phyloP scores from a whole-genome alignment of 345 rosid genomes.

The Citrus hindsii region DNA sequence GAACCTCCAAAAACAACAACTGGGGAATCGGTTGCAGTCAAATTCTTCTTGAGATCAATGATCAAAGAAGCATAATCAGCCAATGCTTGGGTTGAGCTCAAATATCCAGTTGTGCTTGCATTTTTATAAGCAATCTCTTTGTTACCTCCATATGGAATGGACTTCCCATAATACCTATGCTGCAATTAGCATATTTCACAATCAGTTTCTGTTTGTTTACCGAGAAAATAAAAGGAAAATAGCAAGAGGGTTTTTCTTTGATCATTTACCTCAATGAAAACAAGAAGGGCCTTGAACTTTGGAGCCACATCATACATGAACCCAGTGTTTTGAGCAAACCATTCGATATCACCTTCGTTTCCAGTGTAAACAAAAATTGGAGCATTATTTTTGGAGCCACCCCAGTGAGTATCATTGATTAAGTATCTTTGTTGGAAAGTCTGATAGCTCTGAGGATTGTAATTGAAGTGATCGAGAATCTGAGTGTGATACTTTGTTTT shows the following conservation, averaged over 20 bases:
- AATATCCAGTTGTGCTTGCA: slow-evolving; percentile 44
- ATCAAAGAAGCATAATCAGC: slow-evolving; percentile 59
- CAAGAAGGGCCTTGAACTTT: slow-evolving; percentile 48
- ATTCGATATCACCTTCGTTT: slow-evolving; percentile 60
- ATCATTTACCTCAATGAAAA: slow-evolving; percentile 51
- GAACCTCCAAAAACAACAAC: slow-evolving; percentile 72
- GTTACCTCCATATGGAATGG: slow-evolving; percentile 54
- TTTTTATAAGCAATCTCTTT: slow-evolving; percentile 43
- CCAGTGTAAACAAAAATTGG: slow-evolving; percentile 63
- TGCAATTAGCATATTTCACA: slow-evolving; percentile 20
- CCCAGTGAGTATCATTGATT: slow-evolving; percentile 46
- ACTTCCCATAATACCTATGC: slow-evolving; percentile 63
- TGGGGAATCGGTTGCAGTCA: slow-evolving; percentile 53
- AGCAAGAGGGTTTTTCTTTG: neutral
- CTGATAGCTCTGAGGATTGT: slow-evolving; percentile 46
- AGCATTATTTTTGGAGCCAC: slow-evolving; percentile 35
- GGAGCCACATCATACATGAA: slow-evolving; percentile 58
- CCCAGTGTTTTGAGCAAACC: slow-evolving; percentile 61
- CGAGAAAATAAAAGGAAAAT: neutral
- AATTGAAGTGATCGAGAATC: slow-evolving; percentile 59
- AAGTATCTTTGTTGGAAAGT: slow-evolving; percentile 51
- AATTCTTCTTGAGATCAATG: slow-evolving; percentile 46
- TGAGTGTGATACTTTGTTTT: slow-evolving; percentile 48
- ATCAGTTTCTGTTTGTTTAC: neutral
- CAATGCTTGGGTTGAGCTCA: slow-evolving; percentile 53